Percentiles rank a stretch among this genome's conserved stretches.
These are phyloP conservation scores for Neospermospora avenae DNA, from an alignment of 2,329 filamentous ascomycete genomes.

Conservation along the genomic window DNA sequence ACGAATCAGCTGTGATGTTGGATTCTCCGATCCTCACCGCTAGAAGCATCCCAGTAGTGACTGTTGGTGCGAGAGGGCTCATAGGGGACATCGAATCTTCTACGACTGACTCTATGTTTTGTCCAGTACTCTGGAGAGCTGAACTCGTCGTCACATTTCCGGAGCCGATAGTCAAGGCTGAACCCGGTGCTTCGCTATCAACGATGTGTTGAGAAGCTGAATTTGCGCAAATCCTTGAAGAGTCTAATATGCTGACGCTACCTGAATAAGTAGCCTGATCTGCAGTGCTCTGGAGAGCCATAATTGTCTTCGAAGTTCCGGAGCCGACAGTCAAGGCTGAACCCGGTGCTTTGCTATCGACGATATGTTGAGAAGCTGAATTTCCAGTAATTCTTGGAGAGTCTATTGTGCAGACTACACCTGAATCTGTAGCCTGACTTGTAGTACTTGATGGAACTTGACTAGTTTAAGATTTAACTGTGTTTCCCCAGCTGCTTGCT, in stretches of 20 bases:
- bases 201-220: constrained; percentile 7
- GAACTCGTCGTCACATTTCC: constrained; percentile 1
- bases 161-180: constrained; percentile 4
- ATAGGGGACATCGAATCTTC: too few relatives aligned
- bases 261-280: background rate
- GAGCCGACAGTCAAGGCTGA: constrained; percentile 6
- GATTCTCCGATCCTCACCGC: too few relatives aligned
- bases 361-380: constrained; percentile 5
- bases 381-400: background rate
- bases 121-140: constrained; percentile 10
- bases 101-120: too few relatives aligned
- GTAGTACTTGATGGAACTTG: background rate
- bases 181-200: constrained; percentile 2
- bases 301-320: constrained; percentile 1
- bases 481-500: background rate
- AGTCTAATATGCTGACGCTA: constrained; percentile 1
- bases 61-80: too few relatives aligned
- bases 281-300: constrained; percentile 10
- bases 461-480: background rate
- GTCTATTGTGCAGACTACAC: constrained; percentile 1
- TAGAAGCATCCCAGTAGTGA: too few relatives aligned
- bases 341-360: constrained; percentile 1
- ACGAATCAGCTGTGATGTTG: constrained; percentile 7
- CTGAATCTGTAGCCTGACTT: background rate
- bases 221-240: background rate